Conservation (phyloP, 345 rosid genomes). For the Hirschfeldia incana region DNA sequence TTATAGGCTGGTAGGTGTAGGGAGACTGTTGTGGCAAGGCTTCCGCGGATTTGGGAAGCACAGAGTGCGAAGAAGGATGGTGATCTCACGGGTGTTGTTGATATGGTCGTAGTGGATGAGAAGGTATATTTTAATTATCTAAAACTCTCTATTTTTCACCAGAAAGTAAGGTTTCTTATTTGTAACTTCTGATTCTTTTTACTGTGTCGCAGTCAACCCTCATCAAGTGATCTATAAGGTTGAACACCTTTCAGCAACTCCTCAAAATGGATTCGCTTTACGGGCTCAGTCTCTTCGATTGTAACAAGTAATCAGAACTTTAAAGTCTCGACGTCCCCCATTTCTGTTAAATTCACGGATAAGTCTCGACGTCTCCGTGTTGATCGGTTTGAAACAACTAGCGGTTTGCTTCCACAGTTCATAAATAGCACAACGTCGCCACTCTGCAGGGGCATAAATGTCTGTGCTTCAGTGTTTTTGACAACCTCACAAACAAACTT, state of each 20-base stretch:
- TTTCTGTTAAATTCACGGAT: not conserved
- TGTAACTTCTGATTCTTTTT: not conserved
- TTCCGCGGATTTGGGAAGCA: not conserved
- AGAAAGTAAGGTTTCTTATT: not conserved
- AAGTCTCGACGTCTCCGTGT: not conserved
- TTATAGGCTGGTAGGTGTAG: not conserved
- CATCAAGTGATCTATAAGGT: not conserved
- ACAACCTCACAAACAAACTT: no score
- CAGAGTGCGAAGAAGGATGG: not conserved
- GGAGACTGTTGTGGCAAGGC: not conserved
- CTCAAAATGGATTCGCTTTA: not conserved
- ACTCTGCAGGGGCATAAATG: not conserved
- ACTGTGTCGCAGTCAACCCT: not conserved
- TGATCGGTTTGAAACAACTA: not conserved
- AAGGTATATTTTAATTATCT: no score
- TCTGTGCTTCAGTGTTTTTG: no score
- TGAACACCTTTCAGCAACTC: not conserved
- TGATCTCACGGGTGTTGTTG: not conserved
- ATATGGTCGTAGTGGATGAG: not conserved
- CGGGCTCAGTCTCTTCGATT: not conserved
- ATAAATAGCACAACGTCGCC: not conserved
- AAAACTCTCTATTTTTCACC: not conserved
- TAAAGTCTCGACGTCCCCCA: not conserved
- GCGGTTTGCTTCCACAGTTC: not conserved
- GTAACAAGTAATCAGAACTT: not conserved